Base-by-base conservation (phyloP, 1,284 basidiomycete species). In the Earliella scabrosa region DNA sequence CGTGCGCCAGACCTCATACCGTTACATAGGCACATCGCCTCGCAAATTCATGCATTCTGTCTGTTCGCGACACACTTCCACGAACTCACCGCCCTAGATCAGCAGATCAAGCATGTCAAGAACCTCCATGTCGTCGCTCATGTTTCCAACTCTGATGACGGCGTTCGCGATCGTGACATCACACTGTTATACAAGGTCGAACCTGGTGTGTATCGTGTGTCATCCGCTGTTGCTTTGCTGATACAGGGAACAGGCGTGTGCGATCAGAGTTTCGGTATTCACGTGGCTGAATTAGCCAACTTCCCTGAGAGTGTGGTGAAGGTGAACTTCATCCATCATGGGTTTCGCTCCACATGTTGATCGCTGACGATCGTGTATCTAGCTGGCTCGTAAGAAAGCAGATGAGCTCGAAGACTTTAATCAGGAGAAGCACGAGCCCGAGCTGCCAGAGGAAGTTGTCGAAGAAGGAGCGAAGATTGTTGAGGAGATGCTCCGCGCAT, bases 41-140 rank as follows among this genome's bases (percentile, higher is more conserved):
- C 89, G 2, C 81, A 93, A 63, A 96, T 98, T 43, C 89, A 89
- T 58, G 92, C 93, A 2, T 96, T 97, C 74, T 97, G 95, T 68
- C 80, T 99, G 6, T 99, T 99, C 68, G 97, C 97, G 0, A 98
- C 97, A 0, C 96, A 99, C 71, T 99, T 98, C 76, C 97, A 99
- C 73, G 97, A 99, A 71, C 80, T 99, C 18, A 99, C 97, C 0
- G 88, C 90, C 0, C 82, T 99, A 11, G 92, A 95, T 50, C 88
- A 94, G 71, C 86, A 96, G 72, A 80, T 97, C 27, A 62, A 81
- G 0, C 91, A 96, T 64, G 96, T 99, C 50, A 92, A 93, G 73
- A 99, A 99, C 71, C 73, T 97, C 32, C 96, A 99, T 67, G 97
- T 99, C 40, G 93, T 96, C 7, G 97, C 97, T 4, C 93, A 97